Percentiles rank a stretch among this genome's conserved stretches.
Evolutionary conservation across 345 rosid species (phyloP).

Genomic region (Diplotaxis tenuifolia): DNA sequence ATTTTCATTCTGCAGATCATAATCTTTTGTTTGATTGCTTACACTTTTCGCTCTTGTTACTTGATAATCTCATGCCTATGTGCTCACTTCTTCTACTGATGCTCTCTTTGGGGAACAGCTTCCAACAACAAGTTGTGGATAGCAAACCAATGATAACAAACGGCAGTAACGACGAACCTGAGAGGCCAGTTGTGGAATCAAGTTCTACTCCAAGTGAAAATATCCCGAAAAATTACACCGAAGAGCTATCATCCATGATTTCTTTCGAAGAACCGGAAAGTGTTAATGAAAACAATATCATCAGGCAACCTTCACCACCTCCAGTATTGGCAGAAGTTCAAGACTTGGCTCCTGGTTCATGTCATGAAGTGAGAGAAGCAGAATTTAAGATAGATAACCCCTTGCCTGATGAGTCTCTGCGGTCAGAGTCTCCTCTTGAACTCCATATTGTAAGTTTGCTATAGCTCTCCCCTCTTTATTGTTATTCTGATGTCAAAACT

Average conservation of each 20-base stretch:
- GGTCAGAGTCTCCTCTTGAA: conserved; percentile 74
- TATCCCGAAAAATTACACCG: conserved; percentile 38
- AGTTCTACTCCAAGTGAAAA: conserved; percentile 33
- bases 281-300: conserved; percentile 41
- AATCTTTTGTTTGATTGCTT: neutral
- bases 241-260: conserved; percentile 75
- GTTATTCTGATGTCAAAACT: conserved; percentile 12
- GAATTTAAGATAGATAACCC: conserved; percentile 53
- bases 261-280: conserved; percentile 78
- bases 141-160: conserved; percentile 45
- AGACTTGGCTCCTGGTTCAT: conserved; percentile 56
- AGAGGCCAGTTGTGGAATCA: conserved; percentile 43
- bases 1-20: neutral
- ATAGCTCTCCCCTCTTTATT: neutral
- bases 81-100: neutral
- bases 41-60: neutral
- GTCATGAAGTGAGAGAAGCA: conserved; percentile 49
- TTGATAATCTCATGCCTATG: conserved; percentile 2
- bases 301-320: conserved; percentile 95
- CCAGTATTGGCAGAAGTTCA: conserved; percentile 91
- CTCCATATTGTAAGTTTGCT: conserved; percentile 80
- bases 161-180: conserved; percentile 41
- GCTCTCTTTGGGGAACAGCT: conserved; percentile 41
- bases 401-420: conserved; percentile 48
- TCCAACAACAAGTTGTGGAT: conserved; percentile 39